A percentile compares a stretch with the other conserved stretches of the same genome.
These are phyloP conservation scores for Tricholoma furcatifolium DNA, from an alignment of 768 basidiomycete genomes.

Conservation along the genomic window DNA sequence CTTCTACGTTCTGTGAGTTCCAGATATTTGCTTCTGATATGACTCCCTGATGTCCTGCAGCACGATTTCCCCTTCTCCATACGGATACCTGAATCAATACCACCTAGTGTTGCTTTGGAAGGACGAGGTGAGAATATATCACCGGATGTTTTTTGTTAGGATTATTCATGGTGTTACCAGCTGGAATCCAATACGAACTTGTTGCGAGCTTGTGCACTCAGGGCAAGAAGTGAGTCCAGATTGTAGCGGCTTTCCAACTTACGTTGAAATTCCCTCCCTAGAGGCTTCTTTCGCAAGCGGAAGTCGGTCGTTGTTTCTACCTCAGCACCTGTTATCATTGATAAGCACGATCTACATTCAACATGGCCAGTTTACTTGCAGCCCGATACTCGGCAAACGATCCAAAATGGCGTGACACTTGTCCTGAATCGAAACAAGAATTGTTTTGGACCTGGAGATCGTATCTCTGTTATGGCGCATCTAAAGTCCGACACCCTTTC, in stretches of 20 bases:
- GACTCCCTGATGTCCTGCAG: conserved; percentile 33
- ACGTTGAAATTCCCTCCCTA: conserved; percentile 25
- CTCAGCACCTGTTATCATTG: conserved; percentile 72
- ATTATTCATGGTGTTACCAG: conserved; percentile 32
- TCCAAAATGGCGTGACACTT: conserved; percentile 70
- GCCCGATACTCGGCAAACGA: conserved; percentile 63
- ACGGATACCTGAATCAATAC: conserved; percentile 89
- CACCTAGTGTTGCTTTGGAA: conserved; percentile 80
- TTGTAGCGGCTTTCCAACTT: not conserved
- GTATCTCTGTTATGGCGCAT: conserved; percentile 67
- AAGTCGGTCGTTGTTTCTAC: conserved; percentile 69
- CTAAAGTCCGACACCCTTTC: conserved; percentile 70
- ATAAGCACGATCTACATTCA: conserved; percentile 92
- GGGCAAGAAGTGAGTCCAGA: conserved; percentile 68
- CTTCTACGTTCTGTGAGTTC: conserved; percentile 62
- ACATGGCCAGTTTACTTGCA: conserved; percentile 91
- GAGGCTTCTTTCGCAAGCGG: conserved; percentile 81
- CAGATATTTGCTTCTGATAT: conserved; percentile 3
- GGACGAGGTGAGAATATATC: conserved; percentile 52
- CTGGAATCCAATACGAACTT: conserved; percentile 88
- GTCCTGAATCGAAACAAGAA: conserved; percentile 72
- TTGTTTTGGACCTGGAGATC: conserved; percentile 87
- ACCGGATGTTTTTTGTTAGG: not conserved
- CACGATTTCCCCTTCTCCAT: conserved; percentile 90
- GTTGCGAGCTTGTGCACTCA: conserved; percentile 84